phyloP scores from a whole-genome alignment of 345 rosid species.

The rapeseed (Brassica napus) region DNA sequence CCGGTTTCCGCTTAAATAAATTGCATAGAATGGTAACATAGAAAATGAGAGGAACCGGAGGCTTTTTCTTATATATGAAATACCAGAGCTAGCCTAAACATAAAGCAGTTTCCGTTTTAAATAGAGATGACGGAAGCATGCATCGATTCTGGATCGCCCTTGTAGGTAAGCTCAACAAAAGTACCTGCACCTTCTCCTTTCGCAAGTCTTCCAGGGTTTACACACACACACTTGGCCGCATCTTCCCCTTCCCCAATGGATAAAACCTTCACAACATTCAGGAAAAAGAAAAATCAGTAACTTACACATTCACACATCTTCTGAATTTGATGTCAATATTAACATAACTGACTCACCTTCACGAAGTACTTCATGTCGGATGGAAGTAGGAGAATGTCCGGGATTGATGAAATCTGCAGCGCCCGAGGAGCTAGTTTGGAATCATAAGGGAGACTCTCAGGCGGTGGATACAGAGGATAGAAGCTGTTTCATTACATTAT shows the following conservation, averaged over 20 bases:
- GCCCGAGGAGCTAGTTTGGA: constrained; percentile 75
- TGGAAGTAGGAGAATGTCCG: constrained; percentile 67
- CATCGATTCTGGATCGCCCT: constrained; percentile 57
- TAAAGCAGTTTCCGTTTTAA: constrained; percentile 31
- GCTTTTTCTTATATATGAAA: constrained; percentile 4
- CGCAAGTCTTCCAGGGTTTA: constrained; percentile 86
- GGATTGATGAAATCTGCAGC: constrained; percentile 52
- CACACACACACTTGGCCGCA: constrained; percentile 61
- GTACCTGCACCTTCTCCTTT: constrained; percentile 92
- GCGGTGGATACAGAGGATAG: constrained; percentile 85
- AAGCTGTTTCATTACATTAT: constrained; percentile 54
- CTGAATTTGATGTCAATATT: not conserved
- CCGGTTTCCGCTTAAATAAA: no score
- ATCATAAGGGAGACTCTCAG: constrained; percentile 77
- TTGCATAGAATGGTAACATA: not conserved
- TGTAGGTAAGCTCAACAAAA: constrained; percentile 69
- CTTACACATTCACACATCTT: constrained; percentile 3
- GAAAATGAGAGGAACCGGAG: not conserved
- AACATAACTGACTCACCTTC: constrained; percentile 50
- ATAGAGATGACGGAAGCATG: constrained; percentile 70
- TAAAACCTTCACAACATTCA: constrained; percentile 51
- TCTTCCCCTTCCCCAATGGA: constrained; percentile 61
- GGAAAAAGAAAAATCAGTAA: not conserved
- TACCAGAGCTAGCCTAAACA: not conserved
- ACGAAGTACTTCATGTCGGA: constrained; percentile 81